Conservation (phyloP, 352 stramenopile genomes). For the Aphanomyces invadans region DNA sequence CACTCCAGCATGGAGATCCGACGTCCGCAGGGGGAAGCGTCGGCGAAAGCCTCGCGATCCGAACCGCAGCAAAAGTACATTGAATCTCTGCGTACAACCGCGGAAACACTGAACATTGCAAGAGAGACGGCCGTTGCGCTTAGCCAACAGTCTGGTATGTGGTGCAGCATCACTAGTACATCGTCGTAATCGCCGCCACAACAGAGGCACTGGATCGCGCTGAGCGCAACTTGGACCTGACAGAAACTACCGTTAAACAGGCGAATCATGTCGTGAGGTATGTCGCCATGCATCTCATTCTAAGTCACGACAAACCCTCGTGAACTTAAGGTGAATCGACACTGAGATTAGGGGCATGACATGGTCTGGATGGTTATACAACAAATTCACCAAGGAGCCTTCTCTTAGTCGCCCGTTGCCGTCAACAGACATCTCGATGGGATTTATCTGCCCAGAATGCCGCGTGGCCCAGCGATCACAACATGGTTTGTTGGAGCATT, state of each 20-base stretch:
- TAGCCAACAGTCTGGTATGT: constrained; percentile 14
- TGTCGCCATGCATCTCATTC: neutral
- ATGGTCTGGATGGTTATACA: constrained; percentile 75
- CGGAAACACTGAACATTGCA: constrained; percentile 16
- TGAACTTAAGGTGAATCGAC: neutral
- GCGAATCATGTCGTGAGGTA: constrained; percentile 23
- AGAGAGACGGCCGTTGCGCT: constrained; percentile 5
- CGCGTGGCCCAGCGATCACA: constrained; percentile 55
- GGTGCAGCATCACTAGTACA: no score
- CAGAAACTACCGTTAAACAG: constrained; percentile 15
- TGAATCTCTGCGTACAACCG: constrained; percentile 12
- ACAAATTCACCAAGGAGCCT: constrained; percentile 44
- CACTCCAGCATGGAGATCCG: neutral
- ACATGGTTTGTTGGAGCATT: constrained; percentile 50
- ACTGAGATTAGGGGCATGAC: constrained; percentile 23
- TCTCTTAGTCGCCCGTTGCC: constrained; percentile 1
- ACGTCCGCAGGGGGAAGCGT: neutral
- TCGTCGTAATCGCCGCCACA: neutral
- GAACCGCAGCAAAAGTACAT: constrained; percentile 5
- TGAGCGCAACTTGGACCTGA: constrained; percentile 18
- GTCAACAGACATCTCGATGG: constrained; percentile 55
- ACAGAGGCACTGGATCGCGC: constrained; percentile 13
- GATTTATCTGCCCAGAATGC: constrained; percentile 79
- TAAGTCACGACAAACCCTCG: neutral
- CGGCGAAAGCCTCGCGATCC: neutral